A percentile compares a stretch with the other conserved stretches of the same genome.
Conservation (phyloP, 176 grass and related monocot genomes). For the Saccharum officinarum region DNA sequence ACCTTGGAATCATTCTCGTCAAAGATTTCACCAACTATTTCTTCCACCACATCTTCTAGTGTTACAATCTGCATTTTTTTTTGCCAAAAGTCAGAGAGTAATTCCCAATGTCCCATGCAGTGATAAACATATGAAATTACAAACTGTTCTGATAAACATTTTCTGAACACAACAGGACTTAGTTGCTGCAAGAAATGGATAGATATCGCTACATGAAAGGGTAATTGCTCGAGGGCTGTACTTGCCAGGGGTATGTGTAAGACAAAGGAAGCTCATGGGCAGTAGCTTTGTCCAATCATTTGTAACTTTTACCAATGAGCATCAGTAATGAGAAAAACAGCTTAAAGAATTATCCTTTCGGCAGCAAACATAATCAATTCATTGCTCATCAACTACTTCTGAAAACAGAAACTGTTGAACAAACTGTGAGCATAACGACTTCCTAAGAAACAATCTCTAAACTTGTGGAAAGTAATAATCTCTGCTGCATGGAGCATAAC, state of each 20-base stretch:
- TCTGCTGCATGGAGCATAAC: neutral
- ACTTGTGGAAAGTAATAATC: neutral
- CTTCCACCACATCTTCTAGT: constrained; percentile 97
- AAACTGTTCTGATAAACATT: neutral
- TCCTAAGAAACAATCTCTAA: neutral
- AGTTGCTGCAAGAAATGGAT: too few species aligned
- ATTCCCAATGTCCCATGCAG: constrained; percentile 4
- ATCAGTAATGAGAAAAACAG: neutral
- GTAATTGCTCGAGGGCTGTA: neutral
- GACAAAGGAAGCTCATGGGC: neutral
- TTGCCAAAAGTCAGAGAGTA: constrained; percentile 3
- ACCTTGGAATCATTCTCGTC: constrained; percentile 99
- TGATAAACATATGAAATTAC: neutral
- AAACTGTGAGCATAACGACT: neutral
- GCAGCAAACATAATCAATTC: neutral
- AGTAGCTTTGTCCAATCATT: neutral
- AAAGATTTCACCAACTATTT: constrained; percentile 99
- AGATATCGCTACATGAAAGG: neutral
- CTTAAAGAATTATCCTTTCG: neutral
- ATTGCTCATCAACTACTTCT: constrained; percentile 1
- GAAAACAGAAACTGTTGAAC: neutral
- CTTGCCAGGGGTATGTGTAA: neutral
- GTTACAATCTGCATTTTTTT: constrained; percentile 79
- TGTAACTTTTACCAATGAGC: neutral
- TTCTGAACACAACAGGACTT: neutral